These are phyloP conservation scores for Knoxdaviesia proteae DNA, from an alignment of 2,329 filamentous ascomycete species.

Conservation along the genomic window DNA sequence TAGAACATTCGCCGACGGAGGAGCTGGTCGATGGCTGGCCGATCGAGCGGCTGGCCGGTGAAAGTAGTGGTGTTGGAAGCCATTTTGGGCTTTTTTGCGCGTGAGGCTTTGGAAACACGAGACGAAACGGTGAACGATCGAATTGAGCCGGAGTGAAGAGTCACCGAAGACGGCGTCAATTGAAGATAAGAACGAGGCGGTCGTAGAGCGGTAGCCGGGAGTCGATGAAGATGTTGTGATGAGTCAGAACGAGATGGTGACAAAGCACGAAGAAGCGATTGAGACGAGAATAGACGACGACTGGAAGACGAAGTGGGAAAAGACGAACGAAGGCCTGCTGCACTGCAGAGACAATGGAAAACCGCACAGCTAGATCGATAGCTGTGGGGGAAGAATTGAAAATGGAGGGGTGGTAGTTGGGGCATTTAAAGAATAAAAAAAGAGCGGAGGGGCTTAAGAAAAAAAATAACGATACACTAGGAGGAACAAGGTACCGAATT, in stretches of 20 bases:
- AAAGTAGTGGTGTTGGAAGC: slow-evolving; percentile 46
- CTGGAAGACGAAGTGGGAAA: too few relatives aligned
- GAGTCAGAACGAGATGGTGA: neutral
- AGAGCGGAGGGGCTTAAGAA: too few relatives aligned
- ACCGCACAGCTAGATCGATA: neutral
- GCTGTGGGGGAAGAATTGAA: neutral
- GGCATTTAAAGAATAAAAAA: too few relatives aligned
- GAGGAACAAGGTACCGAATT: too few relatives aligned
- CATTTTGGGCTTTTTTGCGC: slow-evolving; percentile 16
- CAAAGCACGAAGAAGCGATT: neutral
- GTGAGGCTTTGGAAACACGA: neutral
- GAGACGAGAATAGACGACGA: too few relatives aligned
- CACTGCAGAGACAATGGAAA: neutral
- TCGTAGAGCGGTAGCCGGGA: too few relatives aligned
- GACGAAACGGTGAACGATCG: too few relatives aligned
- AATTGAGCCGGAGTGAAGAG: too few relatives aligned
- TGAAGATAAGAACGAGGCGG: too few relatives aligned
- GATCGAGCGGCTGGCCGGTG: slow-evolving; percentile 78
- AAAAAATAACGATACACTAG: too few relatives aligned
- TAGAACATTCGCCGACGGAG: slow-evolving; percentile 82
- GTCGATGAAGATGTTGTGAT: neutral
- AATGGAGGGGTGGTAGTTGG: too few relatives aligned
- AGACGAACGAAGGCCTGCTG: neutral
- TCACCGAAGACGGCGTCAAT: too few relatives aligned
- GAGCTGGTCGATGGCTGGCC: slow-evolving; percentile 60